Conservation (phyloP, 2,329 filamentous ascomycete genomes). For the Basipetospora sp. region DNA sequence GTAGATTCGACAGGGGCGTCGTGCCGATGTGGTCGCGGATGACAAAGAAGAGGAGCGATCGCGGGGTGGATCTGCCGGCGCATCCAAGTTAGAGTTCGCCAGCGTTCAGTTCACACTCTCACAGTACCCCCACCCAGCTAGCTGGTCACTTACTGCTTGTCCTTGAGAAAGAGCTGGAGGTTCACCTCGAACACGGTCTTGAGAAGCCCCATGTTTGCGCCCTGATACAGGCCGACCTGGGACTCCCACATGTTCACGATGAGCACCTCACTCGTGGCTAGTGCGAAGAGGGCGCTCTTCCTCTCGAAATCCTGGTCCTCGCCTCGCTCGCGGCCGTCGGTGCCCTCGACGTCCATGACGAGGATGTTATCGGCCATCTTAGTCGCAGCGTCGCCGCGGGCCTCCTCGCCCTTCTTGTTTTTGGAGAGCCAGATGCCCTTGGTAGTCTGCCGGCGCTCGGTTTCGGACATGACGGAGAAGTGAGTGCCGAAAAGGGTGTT, state of each 20-base stretch:
- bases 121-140: no score
- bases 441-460: conserved; percentile 85
- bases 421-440: conserved; percentile 99
- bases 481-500: conserved; percentile 91
- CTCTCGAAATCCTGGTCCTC: conserved; percentile 98
- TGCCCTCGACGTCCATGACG: conserved; percentile 98
- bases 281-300: conserved; percentile 91
- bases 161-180: conserved; percentile 88
- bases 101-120: no score
- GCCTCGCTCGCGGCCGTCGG: conserved; percentile 85
- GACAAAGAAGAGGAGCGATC: conserved; percentile 93
- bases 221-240: conserved; percentile 93
- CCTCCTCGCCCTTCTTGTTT: conserved; percentile 55
- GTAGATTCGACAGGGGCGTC: conserved; percentile 78
- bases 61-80: conserved; percentile 54
- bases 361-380: conserved; percentile 93
- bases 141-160: conserved; percentile 61
- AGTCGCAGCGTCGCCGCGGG: conserved; percentile 15
- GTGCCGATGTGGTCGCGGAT: conserved; percentile 92
- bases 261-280: conserved; percentile 92
- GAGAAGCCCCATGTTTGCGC: conserved; percentile 93
- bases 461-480: conserved; percentile 96
- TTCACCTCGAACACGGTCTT: conserved; percentile 99
- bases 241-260: conserved; percentile 99
- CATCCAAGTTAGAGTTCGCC: background rate